These are phyloP conservation scores for Ceratobasidium sp. DNA, from an alignment of 1,284 basidiomycete species.

Conservation along the genomic window DNA sequence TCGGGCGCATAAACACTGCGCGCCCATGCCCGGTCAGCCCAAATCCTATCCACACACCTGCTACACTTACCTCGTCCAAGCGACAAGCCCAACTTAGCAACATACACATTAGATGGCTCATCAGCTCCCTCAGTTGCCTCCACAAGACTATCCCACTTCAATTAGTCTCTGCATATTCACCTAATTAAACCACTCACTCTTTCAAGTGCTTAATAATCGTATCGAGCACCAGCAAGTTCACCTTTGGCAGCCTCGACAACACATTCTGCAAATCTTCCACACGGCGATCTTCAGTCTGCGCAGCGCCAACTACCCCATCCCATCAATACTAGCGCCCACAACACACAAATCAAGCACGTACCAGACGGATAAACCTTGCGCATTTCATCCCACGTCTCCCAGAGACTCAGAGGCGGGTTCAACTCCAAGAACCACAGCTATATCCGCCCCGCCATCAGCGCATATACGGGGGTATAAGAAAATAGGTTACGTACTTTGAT, in stretches of 20 bases:
- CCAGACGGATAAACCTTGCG: slow-evolving; percentile 83
- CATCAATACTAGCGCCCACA: slow-evolving; percentile 33
- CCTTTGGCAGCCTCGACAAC: slow-evolving; percentile 79
- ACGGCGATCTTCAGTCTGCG: slow-evolving; percentile 71
- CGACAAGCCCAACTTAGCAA: slow-evolving; percentile 88
- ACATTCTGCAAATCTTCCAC: slow-evolving; percentile 74
- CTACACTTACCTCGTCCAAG: slow-evolving; percentile 80
- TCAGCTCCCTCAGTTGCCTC: slow-evolving; percentile 72
- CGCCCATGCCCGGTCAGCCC: background rate
- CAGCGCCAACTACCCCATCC: slow-evolving; percentile 66
- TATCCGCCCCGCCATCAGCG: background rate
- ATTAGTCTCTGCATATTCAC: slow-evolving; percentile 34
- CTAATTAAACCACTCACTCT: slow-evolving; percentile 64
- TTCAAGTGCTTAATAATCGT: slow-evolving; percentile 83
- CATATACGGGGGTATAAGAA: background rate
- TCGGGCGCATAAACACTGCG: slow-evolving; percentile 84
- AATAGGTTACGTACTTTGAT: slow-evolving; percentile 64
- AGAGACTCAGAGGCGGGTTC: slow-evolving; percentile 83
- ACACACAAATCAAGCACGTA: slow-evolving; percentile 51
- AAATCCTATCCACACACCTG: background rate
- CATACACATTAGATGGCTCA: slow-evolving; percentile 80
- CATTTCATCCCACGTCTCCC: slow-evolving; percentile 92
- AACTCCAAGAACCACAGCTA: slow-evolving; percentile 86
- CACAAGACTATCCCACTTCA: slow-evolving; percentile 68
- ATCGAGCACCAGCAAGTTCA: slow-evolving; percentile 88